A percentile compares a stretch with the other conserved stretches of the same genome.
These are phyloP conservation scores for Trichosanthes cucumerina DNA, from an alignment of 306 rosid genomes.

Conservation along the genomic window DNA sequence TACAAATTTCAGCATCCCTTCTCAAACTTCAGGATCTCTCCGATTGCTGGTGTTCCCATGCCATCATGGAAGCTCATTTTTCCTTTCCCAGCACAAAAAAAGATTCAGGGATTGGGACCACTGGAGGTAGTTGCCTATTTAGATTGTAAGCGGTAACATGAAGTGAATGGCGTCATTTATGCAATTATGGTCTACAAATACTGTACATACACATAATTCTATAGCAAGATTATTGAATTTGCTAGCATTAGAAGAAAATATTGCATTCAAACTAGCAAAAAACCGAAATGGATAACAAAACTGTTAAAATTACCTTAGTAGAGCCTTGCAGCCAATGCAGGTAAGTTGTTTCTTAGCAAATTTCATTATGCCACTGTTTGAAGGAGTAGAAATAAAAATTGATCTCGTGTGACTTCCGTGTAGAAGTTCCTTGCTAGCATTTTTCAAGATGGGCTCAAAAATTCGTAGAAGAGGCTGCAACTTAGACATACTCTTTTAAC, in stretches of 20 bases:
- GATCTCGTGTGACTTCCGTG: slow-evolving; percentile 96
- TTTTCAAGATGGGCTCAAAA: slow-evolving; percentile 91
- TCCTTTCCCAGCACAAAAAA: not conserved
- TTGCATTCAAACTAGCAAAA: not conserved
- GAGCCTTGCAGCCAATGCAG: slow-evolving; percentile 93
- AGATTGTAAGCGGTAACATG: not conserved
- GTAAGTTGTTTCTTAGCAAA: slow-evolving; percentile 78
- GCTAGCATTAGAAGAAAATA: not conserved
- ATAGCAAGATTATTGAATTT: not conserved
- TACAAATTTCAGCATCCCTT: too few relatives aligned
- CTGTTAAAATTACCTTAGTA: slow-evolving; percentile 50
- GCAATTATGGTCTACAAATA: not conserved
- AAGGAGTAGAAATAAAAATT: slow-evolving; percentile 80
- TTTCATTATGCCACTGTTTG: slow-evolving; percentile 89
- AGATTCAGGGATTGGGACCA: not conserved
- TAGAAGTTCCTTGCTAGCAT: slow-evolving; percentile 95
- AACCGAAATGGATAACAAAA: not conserved
- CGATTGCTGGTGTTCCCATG: not conserved
- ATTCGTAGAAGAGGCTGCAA: slow-evolving; percentile 91
- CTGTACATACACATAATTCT: not conserved
- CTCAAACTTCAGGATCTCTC: too few relatives aligned
- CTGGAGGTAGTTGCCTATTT: not conserved
- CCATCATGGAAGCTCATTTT: not conserved
- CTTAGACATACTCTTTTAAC: slow-evolving; percentile 14
- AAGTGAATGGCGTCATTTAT: not conserved